Percentiles rank a stretch among this genome's conserved stretches.
These are phyloP conservation scores for Termitomyces sp. DNA, from an alignment of 768 basidiomycete species.

Conservation along the genomic window DNA sequence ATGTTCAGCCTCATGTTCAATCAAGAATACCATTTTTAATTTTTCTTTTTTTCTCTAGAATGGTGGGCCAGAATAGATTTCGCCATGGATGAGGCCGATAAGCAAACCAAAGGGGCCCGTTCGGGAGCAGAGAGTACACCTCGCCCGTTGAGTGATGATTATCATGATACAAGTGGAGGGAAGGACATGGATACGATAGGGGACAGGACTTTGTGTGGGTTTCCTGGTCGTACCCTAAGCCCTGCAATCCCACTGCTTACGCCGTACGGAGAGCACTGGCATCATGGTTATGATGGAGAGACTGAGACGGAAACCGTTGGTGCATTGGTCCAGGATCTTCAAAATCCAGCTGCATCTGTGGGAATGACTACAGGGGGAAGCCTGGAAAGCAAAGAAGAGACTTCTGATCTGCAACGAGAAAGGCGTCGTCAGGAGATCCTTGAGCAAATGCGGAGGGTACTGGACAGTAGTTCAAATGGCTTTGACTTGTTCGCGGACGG, in stretches of 20 bases:
- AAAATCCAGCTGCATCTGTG: background rate
- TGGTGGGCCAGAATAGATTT: background rate
- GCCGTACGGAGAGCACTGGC: background rate
- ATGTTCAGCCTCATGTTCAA: background rate
- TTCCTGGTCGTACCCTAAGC: background rate
- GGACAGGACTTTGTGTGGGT: background rate
- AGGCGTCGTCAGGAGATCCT: background rate
- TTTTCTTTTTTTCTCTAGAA: background rate
- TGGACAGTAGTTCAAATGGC: background rate
- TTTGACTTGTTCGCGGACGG: background rate
- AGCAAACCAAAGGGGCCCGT: conserved; percentile 2
- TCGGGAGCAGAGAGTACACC: background rate
- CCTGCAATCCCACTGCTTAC: background rate
- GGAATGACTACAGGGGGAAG: background rate
- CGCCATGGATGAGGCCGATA: conserved; percentile 6
- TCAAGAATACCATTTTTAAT: background rate
- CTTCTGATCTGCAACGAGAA: background rate
- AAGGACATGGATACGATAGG: background rate
- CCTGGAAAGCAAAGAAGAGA: background rate
- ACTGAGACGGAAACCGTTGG: too few relatives aligned
- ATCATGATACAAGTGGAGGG: background rate
- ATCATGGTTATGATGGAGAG: background rate
- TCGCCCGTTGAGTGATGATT: too few relatives aligned
- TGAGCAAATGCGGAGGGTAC: background rate
- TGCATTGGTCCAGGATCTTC: background rate